Evolutionary conservation across 2,329 filamentous ascomycete species (phyloP).

Genomic region (Akanthomyces muscarius): DNA sequence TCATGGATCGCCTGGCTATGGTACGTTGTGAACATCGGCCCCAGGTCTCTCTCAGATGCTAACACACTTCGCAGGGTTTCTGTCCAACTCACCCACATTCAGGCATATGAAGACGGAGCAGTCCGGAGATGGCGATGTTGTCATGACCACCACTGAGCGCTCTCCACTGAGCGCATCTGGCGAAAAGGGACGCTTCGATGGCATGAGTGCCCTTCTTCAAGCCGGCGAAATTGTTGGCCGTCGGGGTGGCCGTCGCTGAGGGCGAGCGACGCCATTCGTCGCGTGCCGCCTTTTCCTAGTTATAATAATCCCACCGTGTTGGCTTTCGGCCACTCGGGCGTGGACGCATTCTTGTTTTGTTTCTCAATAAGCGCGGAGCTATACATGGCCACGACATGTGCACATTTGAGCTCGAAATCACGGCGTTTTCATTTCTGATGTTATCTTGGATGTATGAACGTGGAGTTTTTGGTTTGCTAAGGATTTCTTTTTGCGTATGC

Average conservation of each 20-base stretch:
- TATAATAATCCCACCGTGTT: neutral
- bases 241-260: conserved; percentile 25
- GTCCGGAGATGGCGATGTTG: conserved; percentile 28
- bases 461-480: neutral
- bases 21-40: conserved; percentile 26
- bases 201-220: conserved; percentile 54
- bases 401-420: neutral
- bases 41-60: conserved; percentile 25
- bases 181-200: conserved; percentile 41
- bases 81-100: conserved; percentile 31
- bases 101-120: conserved; percentile 30
- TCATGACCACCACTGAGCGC: conserved; percentile 28
- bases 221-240: conserved; percentile 58
- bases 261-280: neutral
- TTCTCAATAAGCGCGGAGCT: neutral
- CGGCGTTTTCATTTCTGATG: neutral
- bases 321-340: neutral
- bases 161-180: conserved; percentile 28
- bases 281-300: too few relatives aligned
- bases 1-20: conserved; percentile 28
- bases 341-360: neutral
- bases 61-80: conserved; percentile 30
- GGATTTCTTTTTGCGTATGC: neutral
- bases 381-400: neutral
- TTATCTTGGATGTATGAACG: neutral